A percentile compares a stretch with the other conserved stretches of the same genome.
Evolutionary conservation across 2,329 filamentous ascomycete genomes (phyloP).

Genomic region (Metarhizium humberi): DNA sequence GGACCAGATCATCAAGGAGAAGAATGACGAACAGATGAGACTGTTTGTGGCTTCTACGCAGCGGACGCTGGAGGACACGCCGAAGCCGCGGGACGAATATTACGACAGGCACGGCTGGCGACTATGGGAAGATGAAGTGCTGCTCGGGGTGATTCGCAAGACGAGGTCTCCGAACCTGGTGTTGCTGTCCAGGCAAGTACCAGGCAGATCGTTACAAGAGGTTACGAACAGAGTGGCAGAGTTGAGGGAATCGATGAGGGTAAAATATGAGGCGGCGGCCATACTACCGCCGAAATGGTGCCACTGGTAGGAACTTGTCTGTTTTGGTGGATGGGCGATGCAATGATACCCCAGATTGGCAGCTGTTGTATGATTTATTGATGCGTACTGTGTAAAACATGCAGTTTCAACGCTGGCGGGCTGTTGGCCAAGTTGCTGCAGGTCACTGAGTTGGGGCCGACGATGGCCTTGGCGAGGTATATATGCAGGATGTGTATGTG

Average conservation of each 20-base stretch:
- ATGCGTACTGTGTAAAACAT: background rate
- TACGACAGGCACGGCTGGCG: constrained; percentile 16
- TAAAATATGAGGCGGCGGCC: constrained; percentile 11
- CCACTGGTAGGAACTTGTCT: background rate
- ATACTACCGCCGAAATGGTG: constrained; percentile 17
- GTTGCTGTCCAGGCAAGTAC: constrained; percentile 9
- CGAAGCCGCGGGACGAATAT: constrained; percentile 8
- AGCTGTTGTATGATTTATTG: background rate
- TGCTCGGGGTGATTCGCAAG: constrained; percentile 15
- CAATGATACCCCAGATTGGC: background rate
- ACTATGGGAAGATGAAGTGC: constrained; percentile 16
- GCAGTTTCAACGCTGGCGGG: background rate
- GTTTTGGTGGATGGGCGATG: background rate
- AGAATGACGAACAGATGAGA: constrained; percentile 5
- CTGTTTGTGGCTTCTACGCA: constrained; percentile 12
- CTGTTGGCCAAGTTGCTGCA: background rate
- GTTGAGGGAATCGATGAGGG: constrained; percentile 12
- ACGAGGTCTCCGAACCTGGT: constrained; percentile 7
- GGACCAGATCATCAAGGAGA: constrained; percentile 1
- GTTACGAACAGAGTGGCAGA: constrained; percentile 11
- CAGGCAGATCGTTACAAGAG: constrained; percentile 10
- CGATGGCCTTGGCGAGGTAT: too few relatives aligned
- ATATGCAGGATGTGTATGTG: too few relatives aligned
- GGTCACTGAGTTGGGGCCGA: too few relatives aligned
- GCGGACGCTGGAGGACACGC: constrained; percentile 1